Conservation (phyloP, 768 basidiomycete species). For the Scleroderma bovista region DNA sequence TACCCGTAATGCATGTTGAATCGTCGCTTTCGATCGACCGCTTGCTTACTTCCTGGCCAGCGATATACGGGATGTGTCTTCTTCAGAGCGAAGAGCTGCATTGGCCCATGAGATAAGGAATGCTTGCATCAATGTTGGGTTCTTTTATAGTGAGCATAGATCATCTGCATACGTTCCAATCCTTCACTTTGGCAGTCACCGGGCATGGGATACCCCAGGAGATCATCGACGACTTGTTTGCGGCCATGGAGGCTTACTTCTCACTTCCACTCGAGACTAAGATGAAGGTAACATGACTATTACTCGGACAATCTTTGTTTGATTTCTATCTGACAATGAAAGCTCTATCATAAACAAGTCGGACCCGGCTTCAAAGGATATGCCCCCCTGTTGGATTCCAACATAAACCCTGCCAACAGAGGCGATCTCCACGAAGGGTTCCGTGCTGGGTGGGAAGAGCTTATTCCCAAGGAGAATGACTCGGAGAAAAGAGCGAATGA, state of each 20-base stretch:
- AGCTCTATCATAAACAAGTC: slow-evolving; percentile 67
- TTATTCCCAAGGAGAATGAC: slow-evolving; percentile 24
- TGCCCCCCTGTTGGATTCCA: slow-evolving; percentile 61
- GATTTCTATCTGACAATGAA: neutral
- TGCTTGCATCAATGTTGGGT: slow-evolving; percentile 78
- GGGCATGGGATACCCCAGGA: slow-evolving; percentile 69
- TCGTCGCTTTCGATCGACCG: no score
- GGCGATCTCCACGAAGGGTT: slow-evolving; percentile 93
- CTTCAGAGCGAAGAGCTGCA: slow-evolving; percentile 29
- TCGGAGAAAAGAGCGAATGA: slow-evolving; percentile 31
- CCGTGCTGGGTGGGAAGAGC: slow-evolving; percentile 71
- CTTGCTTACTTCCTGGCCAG: slow-evolving; percentile 10
- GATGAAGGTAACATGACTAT: slow-evolving; percentile 44
- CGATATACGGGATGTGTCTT: slow-evolving; percentile 15
- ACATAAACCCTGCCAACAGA: slow-evolving; percentile 61
- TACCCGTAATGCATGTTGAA: slow-evolving; percentile 19
- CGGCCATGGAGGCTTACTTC: slow-evolving; percentile 60
- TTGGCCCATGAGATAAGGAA: slow-evolving; percentile 59
- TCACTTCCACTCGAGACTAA: slow-evolving; percentile 56
- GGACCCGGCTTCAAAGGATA: slow-evolving; percentile 79
- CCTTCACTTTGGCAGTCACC: slow-evolving; percentile 41
- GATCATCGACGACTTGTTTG: slow-evolving; percentile 40
- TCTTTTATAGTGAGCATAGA: neutral
- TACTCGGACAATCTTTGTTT: neutral
- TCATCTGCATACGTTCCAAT: neutral